These are phyloP conservation scores for Cladophialophora chaetospira DNA, from an alignment of 2,329 filamentous ascomycete genomes.

Conservation along the genomic window DNA sequence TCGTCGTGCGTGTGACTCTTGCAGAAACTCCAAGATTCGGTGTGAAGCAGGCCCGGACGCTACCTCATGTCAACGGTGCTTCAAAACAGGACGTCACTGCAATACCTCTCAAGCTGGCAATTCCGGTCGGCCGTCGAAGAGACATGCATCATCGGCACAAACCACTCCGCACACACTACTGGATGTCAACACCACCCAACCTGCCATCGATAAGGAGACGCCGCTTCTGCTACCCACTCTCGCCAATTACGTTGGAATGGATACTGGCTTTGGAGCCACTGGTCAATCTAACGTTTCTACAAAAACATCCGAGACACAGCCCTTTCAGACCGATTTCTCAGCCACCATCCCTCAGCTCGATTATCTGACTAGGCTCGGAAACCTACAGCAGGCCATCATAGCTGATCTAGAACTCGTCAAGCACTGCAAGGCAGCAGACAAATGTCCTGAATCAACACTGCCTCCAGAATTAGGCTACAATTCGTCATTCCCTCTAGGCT, in stretches of 20 bases:
- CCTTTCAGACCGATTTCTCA: background rate
- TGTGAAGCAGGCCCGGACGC: background rate
- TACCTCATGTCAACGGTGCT: background rate
- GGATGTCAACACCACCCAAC: background rate
- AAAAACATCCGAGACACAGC: background rate
- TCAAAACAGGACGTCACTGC: background rate
- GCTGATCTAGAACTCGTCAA: slow-evolving; percentile 14
- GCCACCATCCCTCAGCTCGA: background rate
- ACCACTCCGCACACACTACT: background rate
- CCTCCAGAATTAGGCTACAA: slow-evolving; percentile 1
- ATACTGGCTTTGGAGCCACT: background rate
- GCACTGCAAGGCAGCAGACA: slow-evolving; percentile 5
- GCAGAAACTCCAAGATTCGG: background rate
- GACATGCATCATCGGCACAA: background rate
- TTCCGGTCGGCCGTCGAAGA: background rate
- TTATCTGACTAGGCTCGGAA: slow-evolving; percentile 2
- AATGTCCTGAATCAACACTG: slow-evolving; percentile 6
- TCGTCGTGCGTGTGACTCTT: background rate
- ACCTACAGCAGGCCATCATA: slow-evolving; percentile 10
- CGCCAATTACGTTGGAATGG: background rate
- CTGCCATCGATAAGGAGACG: background rate
- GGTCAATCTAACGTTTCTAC: background rate
- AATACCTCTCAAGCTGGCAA: background rate
- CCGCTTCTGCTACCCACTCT: background rate
- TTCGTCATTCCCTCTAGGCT: slow-evolving; percentile 11